phyloP scores from a whole-genome alignment of 1,284 basidiomycete species.

The Fomitopsis betulina region DNA sequence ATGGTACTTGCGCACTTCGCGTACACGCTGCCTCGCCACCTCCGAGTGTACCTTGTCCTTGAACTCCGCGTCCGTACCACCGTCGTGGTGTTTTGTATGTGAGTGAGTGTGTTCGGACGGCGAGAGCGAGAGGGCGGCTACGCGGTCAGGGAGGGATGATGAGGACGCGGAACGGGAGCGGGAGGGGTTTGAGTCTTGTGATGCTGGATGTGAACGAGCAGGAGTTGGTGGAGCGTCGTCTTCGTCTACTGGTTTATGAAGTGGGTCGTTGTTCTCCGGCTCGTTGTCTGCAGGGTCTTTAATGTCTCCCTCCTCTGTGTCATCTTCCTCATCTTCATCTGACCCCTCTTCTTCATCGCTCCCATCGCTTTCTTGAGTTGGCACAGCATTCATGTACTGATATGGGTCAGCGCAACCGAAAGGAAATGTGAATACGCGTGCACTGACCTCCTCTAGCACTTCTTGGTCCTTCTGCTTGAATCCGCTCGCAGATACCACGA shows the following conservation, averaged over 20 bases:
- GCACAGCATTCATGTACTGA: constrained; percentile 66
- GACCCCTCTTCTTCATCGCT: constrained; percentile 26
- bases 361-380: constrained; percentile 31
- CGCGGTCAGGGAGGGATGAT: constrained; percentile 18
- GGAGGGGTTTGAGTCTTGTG: constrained; percentile 12
- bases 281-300: no score
- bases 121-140: constrained; percentile 18
- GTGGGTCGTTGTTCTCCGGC: no score
- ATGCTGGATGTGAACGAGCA: neutral
- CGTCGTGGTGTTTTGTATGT: neutral
- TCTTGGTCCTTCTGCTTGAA: constrained; percentile 83
- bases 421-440: constrained; percentile 3
- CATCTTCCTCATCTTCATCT: constrained; percentile 5
- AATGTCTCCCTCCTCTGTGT: neutral
- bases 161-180: constrained; percentile 16
- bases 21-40: constrained; percentile 54
- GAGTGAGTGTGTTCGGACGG: constrained; percentile 2
- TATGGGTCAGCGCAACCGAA: constrained; percentile 7
- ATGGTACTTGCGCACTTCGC: constrained; percentile 71
- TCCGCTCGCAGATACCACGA: constrained; percentile 89
- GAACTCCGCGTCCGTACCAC: constrained; percentile 24
- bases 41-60: constrained; percentile 63
- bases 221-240: no score
- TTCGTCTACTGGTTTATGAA: neutral
- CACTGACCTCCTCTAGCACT: constrained; percentile 74